These are phyloP conservation scores for Tephrocybe sp. DNA, from an alignment of 768 basidiomycete genomes.

Conservation along the genomic window DNA sequence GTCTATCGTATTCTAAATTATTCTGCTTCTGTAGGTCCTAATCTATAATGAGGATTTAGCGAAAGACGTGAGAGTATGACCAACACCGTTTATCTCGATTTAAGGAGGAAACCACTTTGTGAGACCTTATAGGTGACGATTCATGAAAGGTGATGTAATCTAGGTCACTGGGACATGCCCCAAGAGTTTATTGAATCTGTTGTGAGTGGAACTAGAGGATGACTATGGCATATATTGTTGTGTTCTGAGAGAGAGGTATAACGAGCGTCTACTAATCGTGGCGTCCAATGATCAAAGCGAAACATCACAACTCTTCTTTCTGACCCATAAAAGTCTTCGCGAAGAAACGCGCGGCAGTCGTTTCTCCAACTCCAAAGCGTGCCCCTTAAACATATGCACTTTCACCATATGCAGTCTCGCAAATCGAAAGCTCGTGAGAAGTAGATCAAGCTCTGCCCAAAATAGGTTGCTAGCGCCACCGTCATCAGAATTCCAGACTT, in stretches of 20 bases:
- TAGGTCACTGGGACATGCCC: constrained; percentile 11
- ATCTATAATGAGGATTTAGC: neutral
- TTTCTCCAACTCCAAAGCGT: neutral
- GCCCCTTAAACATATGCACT: neutral
- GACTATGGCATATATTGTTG: neutral
- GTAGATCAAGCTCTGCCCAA: neutral
- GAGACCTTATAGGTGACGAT: neutral
- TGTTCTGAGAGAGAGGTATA: too few species aligned
- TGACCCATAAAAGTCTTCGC: neutral
- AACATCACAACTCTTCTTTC: neutral
- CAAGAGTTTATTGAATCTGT: constrained; percentile 3
- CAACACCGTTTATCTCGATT: neutral
- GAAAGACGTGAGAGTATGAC: neutral
- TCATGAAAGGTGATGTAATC: neutral
- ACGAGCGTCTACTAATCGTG: too few species aligned
- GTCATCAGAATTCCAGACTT: neutral
- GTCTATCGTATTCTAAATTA: too few species aligned
- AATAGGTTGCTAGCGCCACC: neutral
- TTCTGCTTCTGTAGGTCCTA: too few species aligned
- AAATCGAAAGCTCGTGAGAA: constrained; percentile 1
- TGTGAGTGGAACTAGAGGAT: neutral
- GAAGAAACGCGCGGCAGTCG: neutral
- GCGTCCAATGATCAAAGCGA: too few species aligned
- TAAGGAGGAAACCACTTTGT: constrained; percentile 3
- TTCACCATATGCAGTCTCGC: neutral